Evolutionary conservation across 345 rosid species (phyloP).

Genomic region (Bretschneidera sinensis): DNA sequence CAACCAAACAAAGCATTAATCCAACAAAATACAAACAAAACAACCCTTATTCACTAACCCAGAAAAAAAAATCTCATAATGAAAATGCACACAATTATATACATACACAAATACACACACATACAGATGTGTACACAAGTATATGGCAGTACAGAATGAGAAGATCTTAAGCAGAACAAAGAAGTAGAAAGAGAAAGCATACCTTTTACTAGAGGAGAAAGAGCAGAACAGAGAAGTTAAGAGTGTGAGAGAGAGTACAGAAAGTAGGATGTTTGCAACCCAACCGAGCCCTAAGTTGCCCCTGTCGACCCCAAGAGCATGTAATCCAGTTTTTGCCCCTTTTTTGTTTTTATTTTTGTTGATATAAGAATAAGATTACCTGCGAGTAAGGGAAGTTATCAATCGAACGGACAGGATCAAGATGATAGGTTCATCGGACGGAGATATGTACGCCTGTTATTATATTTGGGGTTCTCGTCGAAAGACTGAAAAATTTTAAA

Average conservation of each 20-base stretch:
- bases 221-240: too few species aligned
- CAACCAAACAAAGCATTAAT: constrained; percentile 11
- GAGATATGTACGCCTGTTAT: not conserved
- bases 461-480: too few species aligned
- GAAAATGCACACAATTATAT: too few species aligned
- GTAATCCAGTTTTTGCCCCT: not conserved
- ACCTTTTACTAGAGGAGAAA: not conserved
- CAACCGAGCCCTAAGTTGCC: not conserved
- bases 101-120: not conserved
- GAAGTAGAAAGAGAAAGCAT: not conserved
- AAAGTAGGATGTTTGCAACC: not conserved
- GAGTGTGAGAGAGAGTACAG: not conserved
- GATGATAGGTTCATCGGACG: not conserved
- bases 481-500: too few species aligned
- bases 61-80: not conserved
- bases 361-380: too few species aligned
- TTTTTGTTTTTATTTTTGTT: too few species aligned
- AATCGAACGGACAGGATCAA: not conserved
- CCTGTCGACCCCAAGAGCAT: not conserved
- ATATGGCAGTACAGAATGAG: not conserved
- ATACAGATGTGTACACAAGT: not conserved
- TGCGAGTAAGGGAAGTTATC: too few species aligned
- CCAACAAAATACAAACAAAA: not conserved
- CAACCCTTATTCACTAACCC: not conserved
- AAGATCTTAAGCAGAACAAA: not conserved